These are phyloP conservation scores for Inonotus hispidus DNA, from an alignment of 1,284 basidiomycete genomes.

Conservation along the genomic window DNA sequence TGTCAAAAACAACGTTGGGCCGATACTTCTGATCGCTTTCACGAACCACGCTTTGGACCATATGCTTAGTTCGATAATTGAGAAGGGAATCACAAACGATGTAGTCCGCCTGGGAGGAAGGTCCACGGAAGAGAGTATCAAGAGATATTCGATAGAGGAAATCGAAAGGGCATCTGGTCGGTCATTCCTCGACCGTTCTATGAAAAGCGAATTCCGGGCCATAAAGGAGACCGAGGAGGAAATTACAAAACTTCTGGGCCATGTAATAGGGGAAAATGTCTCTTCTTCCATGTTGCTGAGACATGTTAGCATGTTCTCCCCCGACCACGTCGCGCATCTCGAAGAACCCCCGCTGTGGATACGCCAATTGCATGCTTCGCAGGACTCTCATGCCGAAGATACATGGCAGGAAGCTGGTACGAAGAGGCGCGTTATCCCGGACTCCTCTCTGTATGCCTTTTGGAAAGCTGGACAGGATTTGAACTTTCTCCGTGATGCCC, in stretches of 20 bases:
- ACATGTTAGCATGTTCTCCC: slow-evolving; percentile 1
- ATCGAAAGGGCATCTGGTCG: slow-evolving; percentile 41
- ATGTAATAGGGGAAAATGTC: background rate
- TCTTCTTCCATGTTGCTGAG: background rate
- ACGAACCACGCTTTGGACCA: slow-evolving; percentile 77
- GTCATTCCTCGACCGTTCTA: slow-evolving; percentile 34
- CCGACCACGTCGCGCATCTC: slow-evolving; percentile 1
- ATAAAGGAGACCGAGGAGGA: slow-evolving; percentile 6
- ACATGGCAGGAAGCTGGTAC: background rate
- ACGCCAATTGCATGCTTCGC: background rate
- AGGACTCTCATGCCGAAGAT: background rate
- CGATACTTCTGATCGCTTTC: slow-evolving; percentile 64
- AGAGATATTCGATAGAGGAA: slow-evolving; percentile 50
- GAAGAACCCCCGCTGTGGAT: slow-evolving; percentile 1
- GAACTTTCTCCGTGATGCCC: slow-evolving; percentile 29
- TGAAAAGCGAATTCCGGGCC: background rate
- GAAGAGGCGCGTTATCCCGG: slow-evolving; percentile 24
- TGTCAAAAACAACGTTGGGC: slow-evolving; percentile 42
- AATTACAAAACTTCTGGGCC: background rate
- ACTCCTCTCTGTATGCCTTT: slow-evolving; percentile 39
- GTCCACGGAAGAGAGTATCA: slow-evolving; percentile 53
- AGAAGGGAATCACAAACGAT: slow-evolving; percentile 52
- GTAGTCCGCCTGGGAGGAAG: slow-evolving; percentile 62
- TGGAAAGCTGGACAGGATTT: slow-evolving; percentile 42
- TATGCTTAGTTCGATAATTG: slow-evolving; percentile 54